Evolutionary conservation across 768 basidiomycete genomes (phyloP).

Genomic region (Ephemerocybe angulata): DNA sequence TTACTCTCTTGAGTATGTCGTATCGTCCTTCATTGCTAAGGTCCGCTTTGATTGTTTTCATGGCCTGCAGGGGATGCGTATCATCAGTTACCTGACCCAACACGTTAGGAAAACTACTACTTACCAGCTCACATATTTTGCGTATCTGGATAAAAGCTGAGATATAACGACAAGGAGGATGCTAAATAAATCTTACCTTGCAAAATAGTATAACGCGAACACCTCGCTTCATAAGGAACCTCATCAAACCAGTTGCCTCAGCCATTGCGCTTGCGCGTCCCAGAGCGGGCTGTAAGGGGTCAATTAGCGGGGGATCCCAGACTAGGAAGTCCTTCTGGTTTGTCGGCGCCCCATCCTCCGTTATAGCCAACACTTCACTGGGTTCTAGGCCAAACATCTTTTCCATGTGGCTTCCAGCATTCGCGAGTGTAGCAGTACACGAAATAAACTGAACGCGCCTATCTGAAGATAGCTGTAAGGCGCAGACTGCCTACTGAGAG

Average conservation of each 20-base stretch:
- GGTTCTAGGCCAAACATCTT: constrained; percentile 66
- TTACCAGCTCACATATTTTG: constrained; percentile 77
- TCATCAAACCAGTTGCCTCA: constrained; percentile 72
- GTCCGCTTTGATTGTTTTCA: constrained; percentile 71
- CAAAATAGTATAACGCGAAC: constrained; percentile 86
- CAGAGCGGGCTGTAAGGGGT: constrained; percentile 48
- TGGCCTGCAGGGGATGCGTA: constrained; percentile 45
- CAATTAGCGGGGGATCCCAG: constrained; percentile 67
- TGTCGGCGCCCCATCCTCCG: constrained; percentile 78
- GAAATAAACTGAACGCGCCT: constrained; percentile 62
- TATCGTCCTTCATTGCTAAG: constrained; percentile 70
- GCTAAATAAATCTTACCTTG: constrained; percentile 44
- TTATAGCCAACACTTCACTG: constrained; percentile 62
- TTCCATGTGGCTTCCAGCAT: constrained; percentile 73
- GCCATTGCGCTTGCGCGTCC: constrained; percentile 56
- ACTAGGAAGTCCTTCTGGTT: constrained; percentile 77
- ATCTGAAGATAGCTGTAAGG: constrained; percentile 37
- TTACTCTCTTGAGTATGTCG: constrained; percentile 73
- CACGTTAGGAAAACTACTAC: constrained; percentile 12
- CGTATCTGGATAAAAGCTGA: constrained; percentile 50
- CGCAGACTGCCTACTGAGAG: background rate
- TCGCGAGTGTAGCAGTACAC: constrained; percentile 84
- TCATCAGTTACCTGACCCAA: background rate
- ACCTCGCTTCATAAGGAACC: constrained; percentile 78
- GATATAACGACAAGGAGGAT: background rate